phyloP scores from a whole-genome alignment of 768 basidiomycete species.

The Mycena rebaudengoi region DNA sequence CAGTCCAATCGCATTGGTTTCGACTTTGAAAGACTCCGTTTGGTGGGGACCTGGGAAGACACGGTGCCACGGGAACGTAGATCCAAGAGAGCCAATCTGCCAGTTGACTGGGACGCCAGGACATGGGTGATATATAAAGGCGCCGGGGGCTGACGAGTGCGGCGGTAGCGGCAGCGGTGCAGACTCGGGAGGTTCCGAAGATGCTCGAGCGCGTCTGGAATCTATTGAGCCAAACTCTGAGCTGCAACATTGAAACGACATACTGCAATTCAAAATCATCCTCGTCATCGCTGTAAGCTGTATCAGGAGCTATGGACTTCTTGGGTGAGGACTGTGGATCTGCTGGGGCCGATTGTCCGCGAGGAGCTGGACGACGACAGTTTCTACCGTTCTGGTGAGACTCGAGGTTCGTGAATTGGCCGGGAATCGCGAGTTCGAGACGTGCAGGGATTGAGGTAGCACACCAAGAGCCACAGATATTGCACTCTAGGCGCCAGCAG shows the following conservation, averaged over 20 bases:
- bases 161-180: not conserved
- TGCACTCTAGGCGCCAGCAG: conserved; percentile 1
- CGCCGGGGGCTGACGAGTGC: not conserved
- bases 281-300: not conserved
- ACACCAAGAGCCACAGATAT: not conserved
- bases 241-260: not conserved
- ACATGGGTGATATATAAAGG: too few relatives aligned
- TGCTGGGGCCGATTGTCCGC: not conserved
- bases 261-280: not conserved
- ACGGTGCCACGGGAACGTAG: conserved; percentile 2
- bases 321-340: not conserved
- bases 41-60: not conserved
- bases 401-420: not conserved
- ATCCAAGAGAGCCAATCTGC: not conserved
- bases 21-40: not conserved
- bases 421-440: not conserved
- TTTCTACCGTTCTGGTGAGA: not conserved
- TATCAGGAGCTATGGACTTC: not conserved
- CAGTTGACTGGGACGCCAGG: conserved; percentile 4
- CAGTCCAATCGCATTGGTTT: not conserved
- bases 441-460: not conserved
- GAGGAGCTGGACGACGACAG: not conserved
- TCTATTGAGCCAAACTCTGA: too few relatives aligned
- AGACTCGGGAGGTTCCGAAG: not conserved
- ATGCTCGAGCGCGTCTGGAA: not conserved